Percentiles rank a stretch among this genome's conserved stretches.
phyloP scores from a whole-genome alignment of 2,329 filamentous ascomycete genomes.

The Nigrograna mackinnonii region DNA sequence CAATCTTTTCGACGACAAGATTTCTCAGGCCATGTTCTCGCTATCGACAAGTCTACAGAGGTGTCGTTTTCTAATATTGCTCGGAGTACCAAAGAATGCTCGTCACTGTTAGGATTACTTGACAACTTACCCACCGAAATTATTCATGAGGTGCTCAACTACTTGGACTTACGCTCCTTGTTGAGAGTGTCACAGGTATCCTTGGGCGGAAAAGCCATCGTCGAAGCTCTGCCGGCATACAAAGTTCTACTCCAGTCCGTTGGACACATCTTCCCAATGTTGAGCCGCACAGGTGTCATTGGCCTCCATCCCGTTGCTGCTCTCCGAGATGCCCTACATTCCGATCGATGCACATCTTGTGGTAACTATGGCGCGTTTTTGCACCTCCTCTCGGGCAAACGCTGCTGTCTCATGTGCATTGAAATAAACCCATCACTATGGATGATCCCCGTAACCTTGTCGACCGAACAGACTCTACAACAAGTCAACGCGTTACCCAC shows the following conservation, averaged over 20 bases:
- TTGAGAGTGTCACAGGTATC: background rate
- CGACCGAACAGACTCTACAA: background rate
- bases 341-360: background rate
- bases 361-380: background rate
- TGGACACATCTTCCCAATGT: background rate
- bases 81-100: no score
- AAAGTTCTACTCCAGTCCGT: background rate
- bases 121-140: background rate
- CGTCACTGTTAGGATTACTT: background rate
- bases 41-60: no score
- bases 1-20: no score
- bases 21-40: no score
- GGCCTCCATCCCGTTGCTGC: background rate
- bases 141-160: background rate
- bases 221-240: background rate
- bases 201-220: background rate
- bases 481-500: background rate
- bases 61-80: no score
- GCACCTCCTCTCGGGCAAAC: background rate
- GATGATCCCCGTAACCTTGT: background rate
- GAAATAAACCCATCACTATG: background rate
- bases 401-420: background rate
- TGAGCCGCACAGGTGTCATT: background rate
- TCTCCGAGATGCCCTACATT: background rate
- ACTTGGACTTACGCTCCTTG: background rate